Evolutionary conservation across 306 rosid species (phyloP).

Genomic region (Fagus crenata): DNA sequence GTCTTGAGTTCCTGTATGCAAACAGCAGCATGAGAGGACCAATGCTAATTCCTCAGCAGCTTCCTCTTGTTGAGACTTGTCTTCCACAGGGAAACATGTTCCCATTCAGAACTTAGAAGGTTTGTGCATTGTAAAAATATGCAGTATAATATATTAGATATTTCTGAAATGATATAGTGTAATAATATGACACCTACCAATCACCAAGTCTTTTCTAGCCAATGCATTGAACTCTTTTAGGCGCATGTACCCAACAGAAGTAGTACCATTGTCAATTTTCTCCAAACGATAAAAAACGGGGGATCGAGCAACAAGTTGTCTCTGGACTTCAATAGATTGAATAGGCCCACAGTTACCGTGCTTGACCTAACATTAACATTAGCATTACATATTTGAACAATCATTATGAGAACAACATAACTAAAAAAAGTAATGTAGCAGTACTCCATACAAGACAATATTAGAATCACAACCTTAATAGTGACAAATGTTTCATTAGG

Average conservation of each 20-base stretch:
- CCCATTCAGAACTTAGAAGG: neutral
- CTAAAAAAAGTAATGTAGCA: slow-evolving; percentile 27
- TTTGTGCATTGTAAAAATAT: neutral
- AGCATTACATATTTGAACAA: slow-evolving; percentile 28
- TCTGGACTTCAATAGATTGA: slow-evolving; percentile 66
- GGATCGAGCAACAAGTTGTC: slow-evolving; percentile 89
- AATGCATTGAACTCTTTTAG: slow-evolving; percentile 96
- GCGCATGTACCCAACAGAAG: slow-evolving; percentile 78
- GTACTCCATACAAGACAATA: slow-evolving; percentile 33
- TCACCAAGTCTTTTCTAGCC: slow-evolving; percentile 87
- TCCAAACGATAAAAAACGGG: slow-evolving; percentile 88
- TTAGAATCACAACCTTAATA: slow-evolving; percentile 67
- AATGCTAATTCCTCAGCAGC: neutral
- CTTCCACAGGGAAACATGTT: too few relatives aligned
- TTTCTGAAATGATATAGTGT: neutral
- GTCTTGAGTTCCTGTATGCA: neutral
- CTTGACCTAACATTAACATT: slow-evolving; percentile 61
- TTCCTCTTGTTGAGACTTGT: neutral
- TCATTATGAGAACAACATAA: slow-evolving; percentile 28
- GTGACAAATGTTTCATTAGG: slow-evolving; percentile 86
- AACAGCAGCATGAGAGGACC: neutral
- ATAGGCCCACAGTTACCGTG: slow-evolving; percentile 90
- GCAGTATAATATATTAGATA: neutral
- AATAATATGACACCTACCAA: slow-evolving; percentile 51
- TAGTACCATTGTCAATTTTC: slow-evolving; percentile 55